Base-by-base conservation (phyloP, 192 early-diverging fungal genomes). In the Rhizophagus prolifer region DNA sequence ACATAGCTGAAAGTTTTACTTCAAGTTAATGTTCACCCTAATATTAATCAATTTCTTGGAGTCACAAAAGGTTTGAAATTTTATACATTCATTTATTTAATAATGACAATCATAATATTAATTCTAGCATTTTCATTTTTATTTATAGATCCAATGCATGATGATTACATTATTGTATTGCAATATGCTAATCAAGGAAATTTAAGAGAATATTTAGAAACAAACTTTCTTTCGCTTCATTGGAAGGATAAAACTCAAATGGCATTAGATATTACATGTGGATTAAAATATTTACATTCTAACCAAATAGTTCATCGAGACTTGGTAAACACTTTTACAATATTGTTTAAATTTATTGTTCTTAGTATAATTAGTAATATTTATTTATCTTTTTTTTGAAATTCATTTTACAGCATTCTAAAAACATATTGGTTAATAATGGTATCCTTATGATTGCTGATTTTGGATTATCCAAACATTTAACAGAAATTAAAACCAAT, bases 351-450 rank as follows among this genome's bases (percentile, higher is more conserved):
- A 38, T 9, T 28, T 19, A 6, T 9, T 38, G 0, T 8, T 7
- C 4, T 38, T 38, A 9, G 38, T 38, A 38, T 38, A 9, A 38
- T 38, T 38, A 38, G 7, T 41, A 41, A 6, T 9, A 3, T 62
- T 28, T 62, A 61, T 34, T 25, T n/a, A n/a, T n/a, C n/a, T n/a
- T n/a, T n/a, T n/a, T n/a, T n/a, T n/a, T n/a, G n/a, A n/a, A n/a
- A n/a, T n/a, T n/a, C n/a, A n/a, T n/a, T 58, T 23, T 36, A 0
- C 25, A 74, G 72, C 72, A 74, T 61, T 38, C 72, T 14, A 74
- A 74, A 44, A 74, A 74, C 10, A 74, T 74, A 19, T 62, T 74
- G 25, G 9, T 74, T 10, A 38, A 62, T 62, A 30, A 74, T 44
- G 59, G 30, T 74, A 14, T 9, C 10, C 12, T 41, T 21, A 61